Evolutionary conservation across 2,329 filamentous ascomycete species (phyloP).

Genomic region (Nigrospora osmanthi): DNA sequence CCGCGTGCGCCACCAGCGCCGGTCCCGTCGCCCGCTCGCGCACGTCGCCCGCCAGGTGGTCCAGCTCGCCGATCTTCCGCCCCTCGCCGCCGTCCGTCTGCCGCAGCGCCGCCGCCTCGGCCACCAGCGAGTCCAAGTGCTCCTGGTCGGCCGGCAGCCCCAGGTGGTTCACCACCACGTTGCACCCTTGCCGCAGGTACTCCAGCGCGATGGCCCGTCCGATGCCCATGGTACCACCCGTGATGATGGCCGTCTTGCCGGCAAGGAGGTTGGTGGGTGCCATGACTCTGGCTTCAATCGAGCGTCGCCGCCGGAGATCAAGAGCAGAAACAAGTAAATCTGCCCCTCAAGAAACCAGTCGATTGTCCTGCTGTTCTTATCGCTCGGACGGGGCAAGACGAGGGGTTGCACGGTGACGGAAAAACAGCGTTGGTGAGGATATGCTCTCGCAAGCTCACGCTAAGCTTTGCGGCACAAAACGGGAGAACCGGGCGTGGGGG

Average conservation of each 20-base stretch:
- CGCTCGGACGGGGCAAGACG: no score
- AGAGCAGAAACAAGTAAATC: no score
- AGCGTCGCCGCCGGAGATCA: not conserved
- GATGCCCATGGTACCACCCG: slow-evolving; percentile 79
- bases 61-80: slow-evolving; percentile 41
- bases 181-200: slow-evolving; percentile 69
- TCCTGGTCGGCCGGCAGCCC: slow-evolving; percentile 43
- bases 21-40: slow-evolving; percentile 64
- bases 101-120: slow-evolving; percentile 40
- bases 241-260: slow-evolving; percentile 78
- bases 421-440: no score
- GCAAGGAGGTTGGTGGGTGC: slow-evolving; percentile 47
- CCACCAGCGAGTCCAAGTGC: slow-evolving; percentile 45
- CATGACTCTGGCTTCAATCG: slow-evolving; percentile 23
- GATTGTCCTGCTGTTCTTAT: no score
- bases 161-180: slow-evolving; percentile 75
- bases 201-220: slow-evolving; percentile 77
- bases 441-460: no score
- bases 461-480: no score
- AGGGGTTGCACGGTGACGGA: no score
- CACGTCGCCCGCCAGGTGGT: slow-evolving; percentile 71
- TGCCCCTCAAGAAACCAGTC: no score
- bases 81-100: slow-evolving; percentile 10
- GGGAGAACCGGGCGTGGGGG: no score
- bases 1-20: slow-evolving; percentile 58